phyloP scores from a whole-genome alignment of 305 asterid genomes.

The Fraxinus nigra region DNA sequence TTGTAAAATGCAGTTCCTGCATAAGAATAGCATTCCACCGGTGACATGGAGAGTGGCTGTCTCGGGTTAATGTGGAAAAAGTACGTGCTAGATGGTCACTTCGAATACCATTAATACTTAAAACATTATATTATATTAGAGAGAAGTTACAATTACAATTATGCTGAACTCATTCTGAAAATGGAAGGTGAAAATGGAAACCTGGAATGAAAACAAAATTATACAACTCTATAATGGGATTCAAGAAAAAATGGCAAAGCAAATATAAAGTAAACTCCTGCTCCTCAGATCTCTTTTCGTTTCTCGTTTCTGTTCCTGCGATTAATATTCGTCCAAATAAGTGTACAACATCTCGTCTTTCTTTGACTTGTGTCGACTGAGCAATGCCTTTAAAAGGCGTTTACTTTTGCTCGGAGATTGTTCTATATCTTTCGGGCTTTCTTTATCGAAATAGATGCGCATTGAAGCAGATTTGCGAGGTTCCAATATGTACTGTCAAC shows the following conservation, averaged over 20 bases:
- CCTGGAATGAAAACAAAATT: slow-evolving; percentile 16
- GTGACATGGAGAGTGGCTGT: not conserved
- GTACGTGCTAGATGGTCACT: not conserved
- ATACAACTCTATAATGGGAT: slow-evolving; percentile 21
- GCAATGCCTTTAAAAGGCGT: slow-evolving; percentile 81
- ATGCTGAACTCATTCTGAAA: slow-evolving; percentile 15
- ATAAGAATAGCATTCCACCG: not conserved
- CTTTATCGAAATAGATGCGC: slow-evolving; percentile 60
- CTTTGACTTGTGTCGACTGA: slow-evolving; percentile 87
- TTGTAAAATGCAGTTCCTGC: not conserved
- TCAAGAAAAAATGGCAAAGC: not conserved
- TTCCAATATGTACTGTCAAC: slow-evolving; percentile 59
- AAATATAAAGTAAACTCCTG: not conserved
- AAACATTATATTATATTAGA: slow-evolving; percentile 32
- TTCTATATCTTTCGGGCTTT: slow-evolving; percentile 51
- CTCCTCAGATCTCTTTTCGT: not conserved
- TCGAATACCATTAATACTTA: slow-evolving; percentile 24
- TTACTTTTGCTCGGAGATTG: slow-evolving; percentile 78
- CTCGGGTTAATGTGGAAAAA: not conserved
- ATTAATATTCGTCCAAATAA: slow-evolving; percentile 78
- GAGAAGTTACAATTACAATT: slow-evolving; percentile 36
- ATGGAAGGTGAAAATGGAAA: slow-evolving; percentile 17
- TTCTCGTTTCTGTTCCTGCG: not conserved
- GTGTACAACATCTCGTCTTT: slow-evolving; percentile 81
- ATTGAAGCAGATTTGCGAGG: slow-evolving; percentile 79